These are phyloP conservation scores for Dipsacomyces acuminosporus DNA, from an alignment of 371 early-diverging fungal genomes.

Conservation along the genomic window DNA sequence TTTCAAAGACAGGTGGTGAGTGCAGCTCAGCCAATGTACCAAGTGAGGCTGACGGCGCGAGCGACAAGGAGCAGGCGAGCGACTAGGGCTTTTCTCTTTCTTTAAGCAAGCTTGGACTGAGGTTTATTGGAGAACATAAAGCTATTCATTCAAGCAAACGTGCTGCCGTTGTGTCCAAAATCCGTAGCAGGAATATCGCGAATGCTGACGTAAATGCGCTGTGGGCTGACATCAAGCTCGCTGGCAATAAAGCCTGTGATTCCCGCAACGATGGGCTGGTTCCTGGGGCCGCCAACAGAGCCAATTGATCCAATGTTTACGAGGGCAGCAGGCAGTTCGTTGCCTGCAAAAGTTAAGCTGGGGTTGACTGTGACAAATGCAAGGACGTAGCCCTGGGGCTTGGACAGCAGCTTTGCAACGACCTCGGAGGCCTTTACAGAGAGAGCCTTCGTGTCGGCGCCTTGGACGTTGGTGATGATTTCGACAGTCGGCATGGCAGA, in stretches of 20 bases:
- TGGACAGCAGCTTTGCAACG: slow-evolving; percentile 22
- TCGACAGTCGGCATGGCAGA: slow-evolving; percentile 9
- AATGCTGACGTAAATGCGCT: slow-evolving; percentile 13
- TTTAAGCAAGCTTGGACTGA: no score
- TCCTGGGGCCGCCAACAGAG: slow-evolving; percentile 14
- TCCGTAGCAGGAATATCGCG: slow-evolving; percentile 9
- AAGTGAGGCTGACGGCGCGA: no score
- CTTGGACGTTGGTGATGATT: slow-evolving; percentile 13
- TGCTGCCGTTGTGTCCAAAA: slow-evolving; percentile 9
- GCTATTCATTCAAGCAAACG: slow-evolving; percentile 8
- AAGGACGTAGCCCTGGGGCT: slow-evolving; percentile 20
- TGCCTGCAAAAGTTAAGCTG: slow-evolving; percentile 17
- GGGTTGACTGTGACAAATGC: slow-evolving; percentile 6
- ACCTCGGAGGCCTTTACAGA: slow-evolving; percentile 9
- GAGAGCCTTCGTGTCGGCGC: slow-evolving; percentile 11
- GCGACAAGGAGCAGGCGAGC: no score
- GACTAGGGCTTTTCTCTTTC: no score
- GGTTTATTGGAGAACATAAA: no score
- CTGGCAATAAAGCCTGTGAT: slow-evolving; percentile 7
- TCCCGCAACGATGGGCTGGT: slow-evolving; percentile 11
- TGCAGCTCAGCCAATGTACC: not conserved
- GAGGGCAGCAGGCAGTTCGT: slow-evolving; percentile 12
- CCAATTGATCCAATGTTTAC: slow-evolving; percentile 16
- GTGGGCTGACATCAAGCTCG: slow-evolving; percentile 8
- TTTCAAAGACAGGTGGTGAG: slow-evolving; percentile 36